Base-by-base conservation (phyloP, 2,329 filamentous ascomycete species). In the Colletotrichum acutatum region DNA sequence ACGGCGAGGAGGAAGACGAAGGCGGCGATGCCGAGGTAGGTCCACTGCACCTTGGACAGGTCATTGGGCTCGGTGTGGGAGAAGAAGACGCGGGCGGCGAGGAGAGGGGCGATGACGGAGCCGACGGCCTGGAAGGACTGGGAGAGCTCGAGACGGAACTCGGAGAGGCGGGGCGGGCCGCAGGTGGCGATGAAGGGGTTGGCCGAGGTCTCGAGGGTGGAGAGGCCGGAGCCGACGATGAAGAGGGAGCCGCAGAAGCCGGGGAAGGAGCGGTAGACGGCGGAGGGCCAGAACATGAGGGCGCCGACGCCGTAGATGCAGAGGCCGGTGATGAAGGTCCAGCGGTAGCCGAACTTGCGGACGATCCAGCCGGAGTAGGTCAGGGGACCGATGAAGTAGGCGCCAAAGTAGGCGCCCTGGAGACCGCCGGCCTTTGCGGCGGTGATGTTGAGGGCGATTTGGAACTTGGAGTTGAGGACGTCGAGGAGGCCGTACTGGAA, bases 301-400 rank as follows among this genome's bases (percentile, higher is more conserved):
- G 86, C 86, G n/a, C 88, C 89, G 24, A 90, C 80, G 8, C 87
- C 88, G 74, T 89, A 88, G 7, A 91, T 81, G 49, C 79, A 83
- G 1, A 91, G 84, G 1, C 90, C 89, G 76, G 89, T 87, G 78
- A 94, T 93, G 80, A 94, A 93, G 42, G 91, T 91, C 69, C 88
- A 88, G 65, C 90, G 88, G 80, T 92, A 93, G 19, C 92, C 91
- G 76, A 86, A 92, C 74, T 87, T 87, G 37, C 91, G 89, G 14
- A 94, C 86, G 77, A 93, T 85, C 83, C 84, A 88, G 68, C 81
- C 82, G 3, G 82, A 83, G 67, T 84, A 78, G 22, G 82, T 79
- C 5, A 84, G 77, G n/a, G 79, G 77, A 32, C 76, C 82, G 30
- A 85, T 76, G 66, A 82, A 79, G 76, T 84, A 85, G 67, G 82